Evolutionary conservation across 768 basidiomycete species (phyloP), one percentile per base, ranked within the genome.

Genomic region (button mushroom (Agaricus bisporus)): DNA sequence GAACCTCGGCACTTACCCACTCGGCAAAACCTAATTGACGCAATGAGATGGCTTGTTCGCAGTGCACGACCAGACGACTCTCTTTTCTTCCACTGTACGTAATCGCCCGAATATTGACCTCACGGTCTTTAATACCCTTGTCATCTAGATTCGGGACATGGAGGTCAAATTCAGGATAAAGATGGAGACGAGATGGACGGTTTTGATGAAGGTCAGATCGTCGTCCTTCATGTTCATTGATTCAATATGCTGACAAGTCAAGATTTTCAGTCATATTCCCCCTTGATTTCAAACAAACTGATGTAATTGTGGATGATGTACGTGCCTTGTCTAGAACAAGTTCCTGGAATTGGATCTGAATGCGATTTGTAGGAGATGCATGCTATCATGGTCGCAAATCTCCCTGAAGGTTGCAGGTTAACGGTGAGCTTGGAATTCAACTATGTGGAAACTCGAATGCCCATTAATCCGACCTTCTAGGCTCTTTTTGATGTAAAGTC

Each of bases 161-260:
- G 97, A n/a, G 95, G 94, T 9, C 94, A 95, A 63, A 84, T 86
- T 2, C 75, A 74, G 49, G 93, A 97, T 67, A 56, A 69, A 1
- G 78, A 90, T 59, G 89, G 88, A 3, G 90, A 91, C 59, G 86
- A 95, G 67, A 69, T 74, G 0, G 87, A 90, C 60, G 93, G 92
- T 6, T 79, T 72, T 50, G 91, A 94, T 57, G 91, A 93, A 76
- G 81, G 85, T 83, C 11, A 32, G 32, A 8, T 11, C 11, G 32
- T 52, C 37, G 65, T 42, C 41, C 26, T 39, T 20, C 18, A 4
- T 5, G 35, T 8, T 18, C 48, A 6, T 18, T 11, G 36, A 26
- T 32, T 39, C 15, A 9, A 4, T 17, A n/a, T 41, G 15, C 44
- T 56, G 41, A 20, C 41, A 22, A 12, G 22, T 32, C 18, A 43